Base-by-base conservation (phyloP, 441 rosid species). In the Sinapis alba region DNA sequence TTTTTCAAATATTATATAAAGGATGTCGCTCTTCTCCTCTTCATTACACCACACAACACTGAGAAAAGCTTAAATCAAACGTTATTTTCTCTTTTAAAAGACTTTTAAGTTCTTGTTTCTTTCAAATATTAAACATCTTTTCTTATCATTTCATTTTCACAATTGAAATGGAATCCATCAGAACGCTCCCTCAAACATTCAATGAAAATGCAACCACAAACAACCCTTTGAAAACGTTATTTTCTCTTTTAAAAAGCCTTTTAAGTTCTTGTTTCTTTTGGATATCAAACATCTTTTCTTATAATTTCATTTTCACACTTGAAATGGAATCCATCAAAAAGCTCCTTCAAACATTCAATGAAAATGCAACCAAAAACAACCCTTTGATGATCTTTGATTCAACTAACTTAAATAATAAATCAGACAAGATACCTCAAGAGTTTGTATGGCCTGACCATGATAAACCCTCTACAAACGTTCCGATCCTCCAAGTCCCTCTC, bases 381-480 rank as follows among this genome's bases (percentile, higher is more conserved):
- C 65, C 54, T 23, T 64, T 8, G 50, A 20, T 54, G 8, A 71
- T 74, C 57, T 83, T 86, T 23, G 78, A 82, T 32, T 69, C 86
- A 38, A 51, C 79, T 0, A 15, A 54, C 23, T 59, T 80, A 8
- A 79, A 76, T 9, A 69, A 21, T 19, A 68, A 80, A 54, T 18
- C 76, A 59, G 56, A 64, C 65, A 27, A 45, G 5, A 77, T 84
- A 69, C 90, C 87, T 13, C 60, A 76, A 21, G 45, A 77, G 70
- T 86, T 83, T 74, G 51, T 84, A 19, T 86, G 90, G 90, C 88
- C 88, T 0, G 85, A 84, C 71, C 71, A 80, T 5, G 82, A 86
- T 15, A 83, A 78, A 36, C 88, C 87, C 16, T 38, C 78, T 56
- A n/a, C 16, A 23, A 62, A 76, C 5, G 62, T 77, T 2, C 82